Base-by-base conservation (phyloP, 1,284 basidiomycete species). In the Pascua guehoae region DNA sequence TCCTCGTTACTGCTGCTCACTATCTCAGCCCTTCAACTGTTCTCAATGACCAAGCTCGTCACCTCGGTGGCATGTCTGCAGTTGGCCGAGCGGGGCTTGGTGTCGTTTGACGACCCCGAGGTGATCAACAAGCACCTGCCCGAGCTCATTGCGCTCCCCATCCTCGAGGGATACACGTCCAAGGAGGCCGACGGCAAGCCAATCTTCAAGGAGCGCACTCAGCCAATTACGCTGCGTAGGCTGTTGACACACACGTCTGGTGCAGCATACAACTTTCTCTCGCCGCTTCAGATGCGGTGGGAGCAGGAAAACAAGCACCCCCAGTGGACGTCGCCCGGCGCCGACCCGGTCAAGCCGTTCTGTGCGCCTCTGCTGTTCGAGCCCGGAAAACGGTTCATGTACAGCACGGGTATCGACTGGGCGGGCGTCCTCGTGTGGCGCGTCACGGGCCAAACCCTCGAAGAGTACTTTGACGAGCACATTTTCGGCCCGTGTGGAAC, bases 351-450 rank as follows among this genome's bases (percentile, higher is more conserved):
- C 15, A 51, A 53, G n/a, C 52, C 51, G 2, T 47, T 69, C 10
- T 47, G 40, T 11, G 51, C 60, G 17, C 67, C 69, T 0, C 55
- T 67, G 7, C 44, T 68, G 18, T 72, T 63, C 57, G 66, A 73
- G 47, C 73, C 73, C 11, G 71, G 72, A 1, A 60, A 63, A 0
- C 47, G 47, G 5, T 75, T 54, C 51, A 17, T 24, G 32, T 73
- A 74, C 61, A 51, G 60, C n/a, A 55, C 61, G 44, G 67, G 66
- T 4, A 70, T 74, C 42, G 78, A 78, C 53, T 74, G 68, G 69
- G 64, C 66, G 40, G 74, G 69, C 36, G 24, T 62, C 55, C 41
- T 72, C 54, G 63, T 78, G 45, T 54, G 59, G 40, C 67, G 75
- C 24, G 52, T 67, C 11, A 66, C 63, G 0, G 71, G 69, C 2